phyloP scores from a whole-genome alignment of 768 basidiomycete genomes.

The Lactifluus piperatus region DNA sequence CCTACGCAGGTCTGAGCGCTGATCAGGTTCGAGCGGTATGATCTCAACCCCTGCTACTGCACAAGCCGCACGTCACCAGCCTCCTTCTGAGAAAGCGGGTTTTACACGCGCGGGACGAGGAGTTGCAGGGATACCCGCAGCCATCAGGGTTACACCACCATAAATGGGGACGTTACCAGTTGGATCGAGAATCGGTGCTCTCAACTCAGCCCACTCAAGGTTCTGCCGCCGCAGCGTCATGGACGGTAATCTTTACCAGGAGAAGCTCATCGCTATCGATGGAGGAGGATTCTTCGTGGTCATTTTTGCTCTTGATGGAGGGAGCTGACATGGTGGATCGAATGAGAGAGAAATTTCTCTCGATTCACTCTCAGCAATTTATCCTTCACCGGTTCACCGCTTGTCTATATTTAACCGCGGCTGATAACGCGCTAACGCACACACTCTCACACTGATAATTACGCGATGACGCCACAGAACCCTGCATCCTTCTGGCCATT shows the following conservation, averaged over 20 bases:
- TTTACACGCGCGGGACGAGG: conserved; percentile 22
- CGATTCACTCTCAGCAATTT: background rate
- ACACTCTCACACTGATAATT: no score
- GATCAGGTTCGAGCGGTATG: conserved; percentile 97
- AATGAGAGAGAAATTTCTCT: background rate
- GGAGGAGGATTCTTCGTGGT: conserved; percentile 25
- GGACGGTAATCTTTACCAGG: conserved; percentile 39
- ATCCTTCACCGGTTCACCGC: background rate
- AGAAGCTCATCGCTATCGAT: conserved; percentile 44
- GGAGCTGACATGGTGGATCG: conserved; percentile 9
- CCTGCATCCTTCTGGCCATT: no score
- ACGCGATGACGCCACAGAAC: no score
- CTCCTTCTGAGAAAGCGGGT: conserved; percentile 22
- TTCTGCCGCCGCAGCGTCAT: conserved; percentile 26
- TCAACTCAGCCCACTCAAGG: conserved; percentile 25
- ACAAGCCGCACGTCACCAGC: conserved; percentile 24
- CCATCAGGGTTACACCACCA: conserved; percentile 56
- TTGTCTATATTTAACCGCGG: no score
- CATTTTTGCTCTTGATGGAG: conserved; percentile 11
- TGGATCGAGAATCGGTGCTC: conserved; percentile 27
- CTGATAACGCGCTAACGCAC: no score
- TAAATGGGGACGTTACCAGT: conserved; percentile 63
- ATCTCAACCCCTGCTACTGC: conserved; percentile 72
- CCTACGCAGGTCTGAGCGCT: conserved; percentile 98
- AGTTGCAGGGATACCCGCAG: conserved; percentile 77